A percentile compares a stretch with the other conserved stretches of the same genome.
Evolutionary conservation across 139 green algal genomes (phyloP).

Genomic region (Chlamydomonas applanata): DNA sequence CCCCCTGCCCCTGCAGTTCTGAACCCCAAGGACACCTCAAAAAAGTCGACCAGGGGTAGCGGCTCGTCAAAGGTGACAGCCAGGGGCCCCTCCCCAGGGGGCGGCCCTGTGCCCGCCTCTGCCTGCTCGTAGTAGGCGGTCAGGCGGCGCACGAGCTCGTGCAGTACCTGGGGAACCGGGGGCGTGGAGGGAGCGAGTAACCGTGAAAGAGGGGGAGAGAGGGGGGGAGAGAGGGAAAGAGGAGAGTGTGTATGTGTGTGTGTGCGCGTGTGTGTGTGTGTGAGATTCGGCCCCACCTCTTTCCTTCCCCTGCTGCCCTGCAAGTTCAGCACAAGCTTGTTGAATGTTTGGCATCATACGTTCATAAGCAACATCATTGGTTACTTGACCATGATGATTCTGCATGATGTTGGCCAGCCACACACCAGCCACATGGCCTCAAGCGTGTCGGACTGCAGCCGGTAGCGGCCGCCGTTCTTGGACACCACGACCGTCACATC

Average conservation of each 20-base stretch:
- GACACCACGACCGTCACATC: slow-evolving; percentile 68
- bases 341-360: too few relatives aligned
- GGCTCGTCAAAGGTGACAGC: slow-evolving; percentile 45
- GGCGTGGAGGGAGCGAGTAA: too few relatives aligned
- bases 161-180: not conserved
- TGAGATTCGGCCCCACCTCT: too few relatives aligned
- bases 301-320: too few relatives aligned
- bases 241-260: too few relatives aligned
- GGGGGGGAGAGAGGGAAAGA: too few relatives aligned
- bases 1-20: too few relatives aligned
- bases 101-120: slow-evolving; percentile 16
- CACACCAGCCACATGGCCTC: slow-evolving; percentile 62
- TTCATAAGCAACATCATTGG: too few relatives aligned
- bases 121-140: slow-evolving; percentile 39
- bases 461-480: slow-evolving; percentile 55
- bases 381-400: too few relatives aligned
- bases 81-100: slow-evolving; percentile 30
- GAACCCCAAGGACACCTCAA: slow-evolving; percentile 24
- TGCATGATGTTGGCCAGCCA: not conserved
- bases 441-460: slow-evolving; percentile 57
- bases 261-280: too few relatives aligned
- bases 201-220: too few relatives aligned
- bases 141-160: slow-evolving; percentile 55
- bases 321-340: too few relatives aligned
- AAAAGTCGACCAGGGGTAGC: slow-evolving; percentile 58